These are phyloP conservation scores for Yamadazyma philogaea DNA, from an alignment of 805 yeast genomes.

Conservation along the genomic window DNA sequence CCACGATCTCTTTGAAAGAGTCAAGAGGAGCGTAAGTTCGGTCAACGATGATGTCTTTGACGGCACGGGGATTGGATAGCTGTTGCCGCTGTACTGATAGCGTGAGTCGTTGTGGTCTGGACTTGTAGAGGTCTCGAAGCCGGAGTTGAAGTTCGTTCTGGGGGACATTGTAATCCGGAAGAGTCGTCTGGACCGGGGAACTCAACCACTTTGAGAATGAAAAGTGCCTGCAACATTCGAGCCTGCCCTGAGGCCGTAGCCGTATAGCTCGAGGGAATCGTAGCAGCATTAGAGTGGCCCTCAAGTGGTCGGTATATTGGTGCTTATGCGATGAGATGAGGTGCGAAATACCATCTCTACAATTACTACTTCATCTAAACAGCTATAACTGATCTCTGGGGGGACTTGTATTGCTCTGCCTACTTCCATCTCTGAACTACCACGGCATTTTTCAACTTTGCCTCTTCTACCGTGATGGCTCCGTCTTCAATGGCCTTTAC, in stretches of 20 bases:
- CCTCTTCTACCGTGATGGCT: slow-evolving; percentile 59
- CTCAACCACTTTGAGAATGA: not conserved
- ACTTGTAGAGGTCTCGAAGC: not conserved
- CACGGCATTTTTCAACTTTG: slow-evolving; percentile 79
- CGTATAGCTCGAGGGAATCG: not conserved
- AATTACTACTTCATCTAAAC: slow-evolving; percentile 18
- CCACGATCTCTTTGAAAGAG: slow-evolving; percentile 15
- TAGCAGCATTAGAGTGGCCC: not conserved
- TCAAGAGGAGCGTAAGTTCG: slow-evolving; percentile 12
- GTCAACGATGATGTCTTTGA: slow-evolving; percentile 5
- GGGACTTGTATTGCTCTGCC: not conserved
- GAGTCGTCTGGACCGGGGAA: not conserved
- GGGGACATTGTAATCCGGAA: not conserved
- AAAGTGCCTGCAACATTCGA: not conserved
- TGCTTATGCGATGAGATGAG: slow-evolving; percentile 3
- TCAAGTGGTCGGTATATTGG: not conserved
- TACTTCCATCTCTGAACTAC: slow-evolving; percentile 79
- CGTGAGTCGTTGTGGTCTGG: not conserved
- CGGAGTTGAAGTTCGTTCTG: slow-evolving; percentile 1
- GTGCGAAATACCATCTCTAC: slow-evolving; percentile 1
- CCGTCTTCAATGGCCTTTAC: slow-evolving; percentile 64
- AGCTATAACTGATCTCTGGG: not conserved
- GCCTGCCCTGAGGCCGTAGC: not conserved
- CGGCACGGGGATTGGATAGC: not conserved
- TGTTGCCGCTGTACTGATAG: not conserved